Percentiles rank a stretch among this genome's conserved stretches.
These are phyloP conservation scores for Xenoacremonium recifei DNA, from an alignment of 2,329 filamentous ascomycete species.

Conservation along the genomic window DNA sequence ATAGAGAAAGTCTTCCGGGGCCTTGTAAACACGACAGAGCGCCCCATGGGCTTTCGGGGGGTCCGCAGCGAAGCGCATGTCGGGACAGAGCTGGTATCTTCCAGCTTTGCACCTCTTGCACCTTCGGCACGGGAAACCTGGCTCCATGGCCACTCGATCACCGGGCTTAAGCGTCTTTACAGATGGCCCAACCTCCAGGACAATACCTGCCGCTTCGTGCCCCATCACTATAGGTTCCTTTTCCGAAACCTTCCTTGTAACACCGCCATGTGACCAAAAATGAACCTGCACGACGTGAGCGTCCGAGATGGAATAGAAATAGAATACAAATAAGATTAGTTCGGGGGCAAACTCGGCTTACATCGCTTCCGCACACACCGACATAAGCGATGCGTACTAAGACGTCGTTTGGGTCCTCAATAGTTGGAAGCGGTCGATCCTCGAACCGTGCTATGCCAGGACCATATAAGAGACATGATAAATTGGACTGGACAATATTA, in stretches of 20 bases:
- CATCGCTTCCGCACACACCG: conserved; percentile 28
- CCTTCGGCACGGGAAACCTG: conserved; percentile 78
- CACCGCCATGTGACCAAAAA: conserved; percentile 83
- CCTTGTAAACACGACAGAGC: conserved; percentile 77
- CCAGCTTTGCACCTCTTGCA: conserved; percentile 78
- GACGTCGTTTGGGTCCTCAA: conserved; percentile 25
- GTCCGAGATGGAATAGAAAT: too few species aligned
- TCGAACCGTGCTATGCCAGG: conserved; percentile 18
- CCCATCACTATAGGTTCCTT: conserved; percentile 76
- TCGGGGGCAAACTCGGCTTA: not conserved
- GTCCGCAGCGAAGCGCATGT: conserved; percentile 89
- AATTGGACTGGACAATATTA: conserved; percentile 8
- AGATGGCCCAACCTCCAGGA: conserved; percentile 65
- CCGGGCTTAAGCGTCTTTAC: conserved; percentile 65
- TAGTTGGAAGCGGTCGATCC: conserved; percentile 16
- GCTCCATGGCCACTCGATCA: conserved; percentile 86
- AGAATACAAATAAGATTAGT: too few species aligned
- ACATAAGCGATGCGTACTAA: conserved; percentile 22
- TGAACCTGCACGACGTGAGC: conserved; percentile 55
- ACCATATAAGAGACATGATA: conserved; percentile 21
- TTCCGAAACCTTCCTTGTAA: conserved; percentile 69
- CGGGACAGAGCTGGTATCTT: conserved; percentile 82
- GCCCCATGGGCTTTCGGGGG: conserved; percentile 84
- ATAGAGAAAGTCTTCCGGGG: conserved; percentile 90
- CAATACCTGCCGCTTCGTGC: conserved; percentile 67